These are phyloP conservation scores for Dryas integrifolia DNA, from an alignment of 331 rosid genomes.

Conservation along the genomic window DNA sequence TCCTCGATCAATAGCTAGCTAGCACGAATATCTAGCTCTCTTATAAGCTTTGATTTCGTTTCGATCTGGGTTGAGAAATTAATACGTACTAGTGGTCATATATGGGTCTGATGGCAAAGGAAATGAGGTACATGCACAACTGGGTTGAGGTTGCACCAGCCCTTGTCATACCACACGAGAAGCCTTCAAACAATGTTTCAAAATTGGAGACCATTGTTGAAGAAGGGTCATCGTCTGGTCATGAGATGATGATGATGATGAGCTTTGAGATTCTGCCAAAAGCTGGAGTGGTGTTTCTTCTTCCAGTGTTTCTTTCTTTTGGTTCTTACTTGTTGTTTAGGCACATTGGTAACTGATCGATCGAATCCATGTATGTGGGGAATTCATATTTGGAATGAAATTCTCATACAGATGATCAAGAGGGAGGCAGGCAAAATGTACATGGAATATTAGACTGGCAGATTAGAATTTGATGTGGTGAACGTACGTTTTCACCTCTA, in stretches of 20 bases:
- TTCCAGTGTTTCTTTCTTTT: conserved; percentile 14
- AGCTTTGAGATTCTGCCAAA: conserved; percentile 14
- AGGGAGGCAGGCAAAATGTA: too few relatives aligned
- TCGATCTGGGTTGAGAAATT: neutral
- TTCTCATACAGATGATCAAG: neutral
- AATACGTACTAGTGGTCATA: neutral
- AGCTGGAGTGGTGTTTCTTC: conserved; percentile 4
- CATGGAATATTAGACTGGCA: too few relatives aligned
- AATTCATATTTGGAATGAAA: neutral
- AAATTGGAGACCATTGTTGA: conserved; percentile 28
- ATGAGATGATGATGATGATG: neutral
- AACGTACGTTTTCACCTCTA: too few relatives aligned
- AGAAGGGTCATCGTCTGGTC: conserved; percentile 17
- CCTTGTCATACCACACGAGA: conserved; percentile 4
- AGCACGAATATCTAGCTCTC: too few relatives aligned
- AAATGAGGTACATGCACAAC: conserved; percentile 14
- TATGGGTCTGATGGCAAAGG: conserved; percentile 24
- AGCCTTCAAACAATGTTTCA: conserved; percentile 12
- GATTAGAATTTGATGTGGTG: too few relatives aligned
- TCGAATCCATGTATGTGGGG: too few relatives aligned
- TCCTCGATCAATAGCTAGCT: too few relatives aligned
- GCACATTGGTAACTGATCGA: neutral
- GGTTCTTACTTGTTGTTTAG: conserved; percentile 5
- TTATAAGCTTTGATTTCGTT: too few relatives aligned
- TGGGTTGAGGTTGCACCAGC: conserved; percentile 24